These are phyloP conservation scores for Xylaria arbuscula DNA, from an alignment of 2,329 filamentous ascomycete species.

Conservation along the genomic window DNA sequence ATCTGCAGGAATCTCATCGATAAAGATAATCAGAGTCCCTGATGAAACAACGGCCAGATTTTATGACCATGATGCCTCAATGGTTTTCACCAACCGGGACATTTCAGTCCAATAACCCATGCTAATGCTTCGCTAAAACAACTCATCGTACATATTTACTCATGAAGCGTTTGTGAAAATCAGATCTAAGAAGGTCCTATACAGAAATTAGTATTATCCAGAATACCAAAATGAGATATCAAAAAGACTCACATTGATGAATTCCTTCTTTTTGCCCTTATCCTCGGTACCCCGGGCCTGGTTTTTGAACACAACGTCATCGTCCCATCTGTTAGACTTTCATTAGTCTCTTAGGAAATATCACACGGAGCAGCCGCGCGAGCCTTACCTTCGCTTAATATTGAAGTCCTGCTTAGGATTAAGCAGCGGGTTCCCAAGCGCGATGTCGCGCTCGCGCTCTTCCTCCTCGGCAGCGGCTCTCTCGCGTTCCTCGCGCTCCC, in stretches of 20 bases:
- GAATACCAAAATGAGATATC: not conserved
- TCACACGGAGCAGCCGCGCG: not conserved
- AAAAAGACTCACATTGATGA: conserved; percentile 81
- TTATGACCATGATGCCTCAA: not conserved
- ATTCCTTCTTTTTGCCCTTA: conserved; percentile 87
- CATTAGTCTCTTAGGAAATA: conserved; percentile 18
- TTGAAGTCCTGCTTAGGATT: conserved; percentile 85
- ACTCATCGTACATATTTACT: conserved; percentile 68
- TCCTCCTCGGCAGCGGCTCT: conserved; percentile 84
- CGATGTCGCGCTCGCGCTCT: conserved; percentile 86
- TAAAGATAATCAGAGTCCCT: conserved; percentile 40
- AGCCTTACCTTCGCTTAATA: conserved; percentile 74
- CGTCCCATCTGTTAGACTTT: conserved; percentile 78
- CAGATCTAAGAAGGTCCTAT: conserved; percentile 87
- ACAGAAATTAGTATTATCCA: conserved; percentile 42
- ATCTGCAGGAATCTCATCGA: conserved; percentile 48
- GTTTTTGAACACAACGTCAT: conserved; percentile 99
- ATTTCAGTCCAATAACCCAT: not conserved
- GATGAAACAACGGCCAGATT: conserved; percentile 32
- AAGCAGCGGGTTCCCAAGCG: conserved; percentile 89
- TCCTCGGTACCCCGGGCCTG: conserved; percentile 96
- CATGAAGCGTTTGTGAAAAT: conserved; percentile 99
- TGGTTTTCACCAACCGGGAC: not conserved
- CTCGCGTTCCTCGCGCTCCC: conserved; percentile 84
- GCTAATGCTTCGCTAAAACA: not conserved